Conservation (phyloP, 2,329 filamentous ascomycete species). For the Monosporascus sp. region DNA sequence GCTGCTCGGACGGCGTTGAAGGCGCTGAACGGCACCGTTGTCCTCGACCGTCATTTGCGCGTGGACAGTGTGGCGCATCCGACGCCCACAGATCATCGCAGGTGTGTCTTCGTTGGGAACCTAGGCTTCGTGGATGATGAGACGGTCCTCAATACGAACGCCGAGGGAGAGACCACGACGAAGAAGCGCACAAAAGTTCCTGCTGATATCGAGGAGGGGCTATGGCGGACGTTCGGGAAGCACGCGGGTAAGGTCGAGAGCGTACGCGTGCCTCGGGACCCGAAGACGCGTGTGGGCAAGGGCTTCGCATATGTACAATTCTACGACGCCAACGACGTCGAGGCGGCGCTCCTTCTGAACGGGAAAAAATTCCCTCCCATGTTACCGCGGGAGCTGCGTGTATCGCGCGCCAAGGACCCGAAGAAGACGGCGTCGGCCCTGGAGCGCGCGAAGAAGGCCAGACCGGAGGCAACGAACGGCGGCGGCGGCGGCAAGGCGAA, state of each 20-base stretch:
- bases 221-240: constrained; percentile 76
- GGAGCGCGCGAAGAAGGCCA: constrained; percentile 40
- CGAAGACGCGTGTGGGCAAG: constrained; percentile 88
- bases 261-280: constrained; percentile 85
- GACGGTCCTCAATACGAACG: constrained; percentile 59
- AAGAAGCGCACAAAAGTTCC: constrained; percentile 72
- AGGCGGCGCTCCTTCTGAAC: constrained; percentile 81
- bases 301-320: constrained; percentile 98
- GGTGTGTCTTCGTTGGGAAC: constrained; percentile 95
- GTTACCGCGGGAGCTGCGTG: constrained; percentile 82
- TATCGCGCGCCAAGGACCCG: constrained; percentile 76
- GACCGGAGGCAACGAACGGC: constrained; percentile 23
- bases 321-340: constrained; percentile 79
- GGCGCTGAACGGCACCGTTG: constrained; percentile 74
- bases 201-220: constrained; percentile 85
- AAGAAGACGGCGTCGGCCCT: constrained; percentile 53
- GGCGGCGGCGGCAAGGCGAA: constrained; percentile 26
- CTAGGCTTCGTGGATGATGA: constrained; percentile 95
- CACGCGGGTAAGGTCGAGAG: constrained; percentile 78
- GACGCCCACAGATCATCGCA: constrained; percentile 71
- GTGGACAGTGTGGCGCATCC: constrained; percentile 91
- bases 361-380: constrained; percentile 92
- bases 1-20: constrained; percentile 73
- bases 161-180: constrained; percentile 60
- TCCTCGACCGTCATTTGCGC: constrained; percentile 82